Percentiles rank a stretch among this genome's conserved stretches.
These are phyloP conservation scores for Pleurotus salmoneostramineus DNA, from an alignment of 768 basidiomycete genomes.

Conservation along the genomic window DNA sequence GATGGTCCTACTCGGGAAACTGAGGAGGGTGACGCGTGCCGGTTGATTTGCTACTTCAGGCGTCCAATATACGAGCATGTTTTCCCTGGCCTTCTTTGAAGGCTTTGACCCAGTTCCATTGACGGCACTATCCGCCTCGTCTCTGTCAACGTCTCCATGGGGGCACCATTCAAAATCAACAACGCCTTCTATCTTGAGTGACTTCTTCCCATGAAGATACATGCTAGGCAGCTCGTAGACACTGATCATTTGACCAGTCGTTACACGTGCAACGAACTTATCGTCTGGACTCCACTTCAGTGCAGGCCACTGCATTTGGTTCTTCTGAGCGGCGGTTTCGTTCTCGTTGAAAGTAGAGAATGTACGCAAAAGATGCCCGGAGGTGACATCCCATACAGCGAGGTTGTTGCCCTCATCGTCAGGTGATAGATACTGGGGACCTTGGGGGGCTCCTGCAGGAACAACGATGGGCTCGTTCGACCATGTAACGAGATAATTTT, in stretches of 20 bases:
- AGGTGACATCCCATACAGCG: constrained; percentile 98
- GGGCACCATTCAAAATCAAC: constrained; percentile 99
- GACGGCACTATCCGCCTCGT: constrained; percentile 46
- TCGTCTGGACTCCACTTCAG: constrained; percentile 98
- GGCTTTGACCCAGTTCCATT: constrained; percentile 37
- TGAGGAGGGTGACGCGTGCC: constrained; percentile 90
- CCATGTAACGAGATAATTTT: constrained; percentile 96
- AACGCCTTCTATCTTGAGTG: constrained; percentile 95
- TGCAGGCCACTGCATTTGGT: constrained; percentile 91
- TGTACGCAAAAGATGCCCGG: constrained; percentile 87
- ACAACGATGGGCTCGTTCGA: constrained; percentile 91
- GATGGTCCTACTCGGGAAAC: constrained; percentile 79
- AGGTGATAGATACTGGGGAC: constrained; percentile 81
- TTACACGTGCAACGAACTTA: constrained; percentile 86
- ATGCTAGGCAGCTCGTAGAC: constrained; percentile 94
- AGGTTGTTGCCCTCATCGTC: constrained; percentile 97
- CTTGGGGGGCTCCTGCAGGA: constrained; percentile 74
- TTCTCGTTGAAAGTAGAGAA: constrained; percentile 65
- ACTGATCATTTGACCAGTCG: constrained; percentile 90
- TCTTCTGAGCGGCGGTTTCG: constrained; percentile 58
- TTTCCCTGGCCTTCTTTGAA: constrained; percentile 71
- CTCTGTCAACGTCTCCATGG: constrained; percentile 82
- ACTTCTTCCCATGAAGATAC: constrained; percentile 94
- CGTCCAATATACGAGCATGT: constrained; percentile 96
- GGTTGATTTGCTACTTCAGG: constrained; percentile 97